Conservation (phyloP, 345 rosid species). For the Ailanthus altissimus region DNA sequence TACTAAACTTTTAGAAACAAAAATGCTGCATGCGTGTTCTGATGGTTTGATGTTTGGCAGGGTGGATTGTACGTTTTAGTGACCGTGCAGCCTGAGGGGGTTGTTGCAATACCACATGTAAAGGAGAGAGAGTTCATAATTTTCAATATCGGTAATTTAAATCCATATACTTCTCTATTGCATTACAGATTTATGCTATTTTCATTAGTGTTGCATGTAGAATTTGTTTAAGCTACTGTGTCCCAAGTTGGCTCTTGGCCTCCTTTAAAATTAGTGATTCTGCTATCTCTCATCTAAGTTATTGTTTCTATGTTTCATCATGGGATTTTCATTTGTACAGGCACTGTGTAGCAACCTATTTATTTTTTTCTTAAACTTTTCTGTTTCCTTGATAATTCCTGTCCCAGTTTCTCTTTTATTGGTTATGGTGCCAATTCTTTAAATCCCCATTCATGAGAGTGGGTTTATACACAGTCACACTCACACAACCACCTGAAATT, state of each 20-base stretch:
- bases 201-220: no score
- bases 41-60: slow-evolving; percentile 27
- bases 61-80: slow-evolving; percentile 54
- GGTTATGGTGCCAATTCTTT: no score
- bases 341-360: neutral
- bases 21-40: no score
- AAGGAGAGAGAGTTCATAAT: slow-evolving; percentile 54
- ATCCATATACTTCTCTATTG: neutral
- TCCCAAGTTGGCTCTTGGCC: neutral
- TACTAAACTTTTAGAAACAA: neutral
- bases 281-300: neutral
- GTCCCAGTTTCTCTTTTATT: no score
- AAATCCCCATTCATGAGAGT: no score
- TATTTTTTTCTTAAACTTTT: neutral
- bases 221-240: no score
- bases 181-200: no score
- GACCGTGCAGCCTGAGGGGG: slow-evolving; percentile 78
- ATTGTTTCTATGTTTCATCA: neutral
- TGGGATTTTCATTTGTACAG: neutral
- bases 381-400: no score
- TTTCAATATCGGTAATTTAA: slow-evolving; percentile 69
- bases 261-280: neutral
- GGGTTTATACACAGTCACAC: no score
- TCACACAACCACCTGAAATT: no score
- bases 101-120: slow-evolving; percentile 65